Evolutionary conservation across 305 asterid genomes (phyloP).

Genomic region (Plantago coronopus): DNA sequence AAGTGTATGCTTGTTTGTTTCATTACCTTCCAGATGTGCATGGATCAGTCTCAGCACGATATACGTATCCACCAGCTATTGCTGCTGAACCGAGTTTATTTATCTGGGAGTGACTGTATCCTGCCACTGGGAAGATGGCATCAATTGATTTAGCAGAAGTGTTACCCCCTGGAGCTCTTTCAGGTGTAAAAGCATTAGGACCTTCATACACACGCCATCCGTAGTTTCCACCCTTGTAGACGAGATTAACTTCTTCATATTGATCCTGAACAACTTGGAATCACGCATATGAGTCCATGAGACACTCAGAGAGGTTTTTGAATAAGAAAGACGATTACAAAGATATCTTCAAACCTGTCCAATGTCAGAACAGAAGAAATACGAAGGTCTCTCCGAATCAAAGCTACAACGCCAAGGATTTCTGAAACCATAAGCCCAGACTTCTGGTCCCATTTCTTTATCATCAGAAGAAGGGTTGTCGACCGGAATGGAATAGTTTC

Average conservation of each 20-base stretch:
- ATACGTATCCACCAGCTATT: constrained; percentile 77
- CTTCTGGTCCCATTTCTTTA: constrained; percentile 55
- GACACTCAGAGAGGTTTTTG: background rate
- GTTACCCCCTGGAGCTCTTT: constrained; percentile 55
- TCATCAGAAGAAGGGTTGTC: constrained; percentile 76
- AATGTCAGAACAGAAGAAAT: constrained; percentile 73
- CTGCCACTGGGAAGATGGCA: constrained; percentile 73
- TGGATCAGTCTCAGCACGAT: constrained; percentile 79
- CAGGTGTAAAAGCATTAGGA: constrained; percentile 47
- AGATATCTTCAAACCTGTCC: constrained; percentile 55
- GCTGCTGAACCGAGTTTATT: constrained; percentile 94
- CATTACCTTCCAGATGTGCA: constrained; percentile 87
- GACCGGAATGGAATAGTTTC: constrained; percentile 68
- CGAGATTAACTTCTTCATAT: constrained; percentile 81
- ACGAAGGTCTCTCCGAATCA: constrained; percentile 84
- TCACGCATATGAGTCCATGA: background rate
- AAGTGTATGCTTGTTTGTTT: background rate
- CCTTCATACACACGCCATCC: constrained; percentile 94
- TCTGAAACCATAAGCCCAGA: constrained; percentile 86
- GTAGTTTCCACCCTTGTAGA: constrained; percentile 85
- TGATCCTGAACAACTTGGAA: constrained; percentile 40
- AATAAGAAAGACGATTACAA: background rate
- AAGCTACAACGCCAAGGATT: constrained; percentile 96
- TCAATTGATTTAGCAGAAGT: constrained; percentile 49
- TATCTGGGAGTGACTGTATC: constrained; percentile 66